These are phyloP conservation scores for Colletotrichum sidae DNA, from an alignment of 2,329 filamentous ascomycete genomes.

Conservation along the genomic window DNA sequence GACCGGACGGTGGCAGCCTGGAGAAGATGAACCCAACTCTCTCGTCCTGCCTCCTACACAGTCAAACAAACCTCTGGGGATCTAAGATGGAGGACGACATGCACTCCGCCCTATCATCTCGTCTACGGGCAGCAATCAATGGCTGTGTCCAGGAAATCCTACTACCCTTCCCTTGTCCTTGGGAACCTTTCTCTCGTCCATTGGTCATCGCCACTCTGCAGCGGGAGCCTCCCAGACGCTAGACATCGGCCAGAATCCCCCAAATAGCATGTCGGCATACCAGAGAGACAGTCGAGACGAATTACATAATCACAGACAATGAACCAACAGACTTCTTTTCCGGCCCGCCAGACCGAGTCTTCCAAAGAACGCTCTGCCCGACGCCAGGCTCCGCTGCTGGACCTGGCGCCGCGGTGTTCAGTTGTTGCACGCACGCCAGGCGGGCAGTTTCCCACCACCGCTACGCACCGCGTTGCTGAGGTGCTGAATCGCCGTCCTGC, in stretches of 20 bases:
- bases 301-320: neutral
- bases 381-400: slow-evolving; percentile 17
- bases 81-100: neutral
- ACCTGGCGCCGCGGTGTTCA: slow-evolving; percentile 5
- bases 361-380: slow-evolving; percentile 4
- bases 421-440: slow-evolving; percentile 14
- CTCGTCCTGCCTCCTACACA: too few species aligned
- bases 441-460: too few species aligned
- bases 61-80: neutral
- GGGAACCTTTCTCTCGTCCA: neutral
- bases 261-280: neutral
- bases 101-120: slow-evolving; percentile 33
- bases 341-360: slow-evolving; percentile 8
- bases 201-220: neutral
- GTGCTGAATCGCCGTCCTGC: neutral
- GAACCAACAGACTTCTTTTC: neutral
- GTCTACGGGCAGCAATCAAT: slow-evolving; percentile 27
- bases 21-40: neutral
- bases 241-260: slow-evolving; percentile 3
- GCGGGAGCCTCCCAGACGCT: neutral
- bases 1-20: slow-evolving; percentile 28
- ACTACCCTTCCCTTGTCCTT: neutral
- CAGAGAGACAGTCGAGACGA: neutral
- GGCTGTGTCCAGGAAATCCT: slow-evolving; percentile 10
- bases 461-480: neutral